phyloP scores from a whole-genome alignment of 2,329 filamentous ascomycete species.

The Elsinoe ampelina region DNA sequence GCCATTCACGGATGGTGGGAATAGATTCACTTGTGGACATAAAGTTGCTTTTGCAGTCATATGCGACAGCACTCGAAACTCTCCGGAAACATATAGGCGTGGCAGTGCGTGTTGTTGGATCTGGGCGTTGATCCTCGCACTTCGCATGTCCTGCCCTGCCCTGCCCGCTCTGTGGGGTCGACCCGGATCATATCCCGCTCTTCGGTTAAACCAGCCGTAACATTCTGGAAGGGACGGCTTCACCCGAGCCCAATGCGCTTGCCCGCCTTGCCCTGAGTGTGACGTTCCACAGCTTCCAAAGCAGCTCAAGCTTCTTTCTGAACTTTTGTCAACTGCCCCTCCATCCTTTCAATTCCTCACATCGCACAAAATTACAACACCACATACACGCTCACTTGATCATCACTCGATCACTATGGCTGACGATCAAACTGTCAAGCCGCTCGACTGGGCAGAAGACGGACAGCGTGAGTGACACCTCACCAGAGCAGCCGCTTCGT shows the following conservation, averaged over 20 bases:
- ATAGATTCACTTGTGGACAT: not conserved
- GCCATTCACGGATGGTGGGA: conserved; percentile 48
- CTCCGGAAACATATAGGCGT: not conserved
- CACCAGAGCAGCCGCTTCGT: not conserved
- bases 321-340: conserved; percentile 7
- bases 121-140: conserved; percentile 2
- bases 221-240: not conserved
- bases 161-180: not conserved
- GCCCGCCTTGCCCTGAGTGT: not conserved
- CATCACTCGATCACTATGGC: not conserved
- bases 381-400: not conserved
- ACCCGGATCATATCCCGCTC: not conserved
- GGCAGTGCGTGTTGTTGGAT: not conserved
- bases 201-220: not conserved
- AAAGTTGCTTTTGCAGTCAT: not conserved
- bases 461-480: conserved; percentile 16
- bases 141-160: too few relatives aligned
- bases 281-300: not conserved
- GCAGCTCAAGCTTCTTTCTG: not conserved
- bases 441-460: conserved; percentile 30
- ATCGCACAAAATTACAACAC: not conserved
- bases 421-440: conserved; percentile 13
- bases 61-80: too few relatives aligned
- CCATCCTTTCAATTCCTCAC: not conserved
- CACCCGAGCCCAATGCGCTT: not conserved